These are phyloP conservation scores for Isatis lusitanica DNA, from an alignment of 441 rosid species.

Conservation along the genomic window DNA sequence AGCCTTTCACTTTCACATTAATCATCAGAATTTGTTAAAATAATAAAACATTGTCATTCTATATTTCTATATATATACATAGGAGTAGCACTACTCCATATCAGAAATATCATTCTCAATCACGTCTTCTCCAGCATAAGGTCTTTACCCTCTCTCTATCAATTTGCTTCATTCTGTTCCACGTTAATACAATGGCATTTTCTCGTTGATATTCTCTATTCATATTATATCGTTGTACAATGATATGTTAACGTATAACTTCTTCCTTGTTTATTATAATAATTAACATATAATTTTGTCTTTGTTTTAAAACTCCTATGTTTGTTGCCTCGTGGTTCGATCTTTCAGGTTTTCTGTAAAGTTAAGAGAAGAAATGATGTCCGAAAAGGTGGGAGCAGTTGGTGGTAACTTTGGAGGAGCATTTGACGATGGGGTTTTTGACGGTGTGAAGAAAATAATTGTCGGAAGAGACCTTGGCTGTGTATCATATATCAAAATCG, in stretches of 20 bases:
- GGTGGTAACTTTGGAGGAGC: slow-evolving; percentile 8
- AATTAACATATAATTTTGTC: neutral
- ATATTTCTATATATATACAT: too few species aligned
- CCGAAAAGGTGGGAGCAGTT: slow-evolving; percentile 13
- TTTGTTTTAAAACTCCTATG: neutral
- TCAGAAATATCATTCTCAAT: too few species aligned
- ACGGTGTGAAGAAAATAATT: slow-evolving; percentile 25
- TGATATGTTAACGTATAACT: too few species aligned
- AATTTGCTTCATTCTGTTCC: too few species aligned
- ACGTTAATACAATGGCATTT: too few species aligned
- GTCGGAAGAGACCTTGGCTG: neutral
- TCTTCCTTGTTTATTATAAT: too few species aligned
- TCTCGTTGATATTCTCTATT: too few species aligned
- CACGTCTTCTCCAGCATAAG: neutral
- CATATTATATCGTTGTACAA: too few species aligned
- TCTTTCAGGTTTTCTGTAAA: neutral
- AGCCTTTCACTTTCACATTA: neutral
- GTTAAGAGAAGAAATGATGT: slow-evolving; percentile 7
- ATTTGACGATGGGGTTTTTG: slow-evolving; percentile 33
- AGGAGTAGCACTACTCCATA: too few species aligned
- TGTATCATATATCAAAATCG: slow-evolving; percentile 27
- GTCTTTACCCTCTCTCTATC: neutral
- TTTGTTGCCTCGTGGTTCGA: neutral
- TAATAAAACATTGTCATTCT: too few species aligned
- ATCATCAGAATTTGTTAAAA: neutral